Evolutionary conservation across 345 rosid genomes (phyloP), one percentile per base, ranked within the genome.

Genomic region (Gossypium australe): DNA sequence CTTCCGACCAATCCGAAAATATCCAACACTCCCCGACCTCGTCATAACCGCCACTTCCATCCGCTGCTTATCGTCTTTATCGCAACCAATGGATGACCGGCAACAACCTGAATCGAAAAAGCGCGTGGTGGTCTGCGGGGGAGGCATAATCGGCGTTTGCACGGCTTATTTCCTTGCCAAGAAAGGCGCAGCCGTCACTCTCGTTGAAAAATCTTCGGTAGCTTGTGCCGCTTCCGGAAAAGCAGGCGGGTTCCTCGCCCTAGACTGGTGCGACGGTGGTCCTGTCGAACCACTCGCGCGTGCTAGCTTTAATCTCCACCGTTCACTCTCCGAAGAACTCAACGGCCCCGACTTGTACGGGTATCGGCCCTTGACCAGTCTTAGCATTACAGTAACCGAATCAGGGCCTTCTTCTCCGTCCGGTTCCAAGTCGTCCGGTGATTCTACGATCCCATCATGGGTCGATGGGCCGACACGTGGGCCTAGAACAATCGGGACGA

Each of bases 181-280:
- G 76, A 86, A 83, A 44, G 88, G 93, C 51, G 89, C 87, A 76
- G 74, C 90, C 63, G 94, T 94, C 70, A 86, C 93, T 0, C 87
- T 94, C 56, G 67, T 92, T 52, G 97, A 92, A 82, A 85, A 86
- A 85, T 90, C 97, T 11, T 86, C 97, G 3, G 70, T 89, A 14
- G 97, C 97, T 1, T 92, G 97, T 74, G 97, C 91, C 2, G 98
- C 97, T 8, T 94, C 98, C 0, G 97, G 97, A 4, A 94, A 90
- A 79, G 87, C 98, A 62, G 98, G 93, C 10, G 98, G 98, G 2
- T 94, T 92, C 78, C 94, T 94, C 72, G 98, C 97, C 51, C 73
- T 86, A 0, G 98, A 92, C 72, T 92, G 97, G 98, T 94, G 97
- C 74, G 98, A 92, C 78, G 87, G 86, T 14, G 92, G 91, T 2